Percentiles rank a stretch among this genome's conserved stretches.
phyloP scores from a whole-genome alignment of 2,329 filamentous ascomycete species.

The Colletotrichum sp. region DNA sequence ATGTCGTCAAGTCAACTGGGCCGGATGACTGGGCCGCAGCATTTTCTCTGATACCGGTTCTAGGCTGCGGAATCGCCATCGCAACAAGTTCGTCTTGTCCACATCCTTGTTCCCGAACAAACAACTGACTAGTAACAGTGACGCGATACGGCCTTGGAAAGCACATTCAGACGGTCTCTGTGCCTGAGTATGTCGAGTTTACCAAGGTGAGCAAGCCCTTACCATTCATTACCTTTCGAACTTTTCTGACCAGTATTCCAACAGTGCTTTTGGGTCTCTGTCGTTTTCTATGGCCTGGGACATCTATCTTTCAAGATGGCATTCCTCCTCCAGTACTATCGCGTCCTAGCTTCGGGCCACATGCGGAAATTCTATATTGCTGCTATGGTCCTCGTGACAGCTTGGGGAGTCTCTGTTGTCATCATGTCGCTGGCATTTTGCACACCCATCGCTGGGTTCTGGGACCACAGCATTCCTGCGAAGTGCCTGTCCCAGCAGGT shows the following conservation, averaged over 20 bases:
- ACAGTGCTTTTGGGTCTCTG: conserved; percentile 33
- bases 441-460: conserved; percentile 28
- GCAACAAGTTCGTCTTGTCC: not conserved
- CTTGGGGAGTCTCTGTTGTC: conserved; percentile 29
- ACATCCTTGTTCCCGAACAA: no score
- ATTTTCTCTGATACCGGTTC: conserved; percentile 18
- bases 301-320: conserved; percentile 35
- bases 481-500: conserved; percentile 23
- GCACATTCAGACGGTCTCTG: conserved; percentile 7
- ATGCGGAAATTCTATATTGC: conserved; percentile 28
- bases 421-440: conserved; percentile 27
- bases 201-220: conserved; percentile 2
- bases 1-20: conserved; percentile 29
- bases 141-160: conserved; percentile 23
- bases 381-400: conserved; percentile 27
- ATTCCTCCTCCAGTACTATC: conserved; percentile 40
- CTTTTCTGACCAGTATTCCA: not conserved
- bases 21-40: conserved; percentile 29
- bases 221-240: not conserved
- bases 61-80: not conserved
- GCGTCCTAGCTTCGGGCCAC: conserved; percentile 31
- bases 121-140: not conserved
- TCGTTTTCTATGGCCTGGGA: conserved; percentile 33
- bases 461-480: conserved; percentile 25
- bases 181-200: not conserved